Base-by-base conservation (phyloP, 805 yeast species). In the Scheffersomyces spartinae region DNA sequence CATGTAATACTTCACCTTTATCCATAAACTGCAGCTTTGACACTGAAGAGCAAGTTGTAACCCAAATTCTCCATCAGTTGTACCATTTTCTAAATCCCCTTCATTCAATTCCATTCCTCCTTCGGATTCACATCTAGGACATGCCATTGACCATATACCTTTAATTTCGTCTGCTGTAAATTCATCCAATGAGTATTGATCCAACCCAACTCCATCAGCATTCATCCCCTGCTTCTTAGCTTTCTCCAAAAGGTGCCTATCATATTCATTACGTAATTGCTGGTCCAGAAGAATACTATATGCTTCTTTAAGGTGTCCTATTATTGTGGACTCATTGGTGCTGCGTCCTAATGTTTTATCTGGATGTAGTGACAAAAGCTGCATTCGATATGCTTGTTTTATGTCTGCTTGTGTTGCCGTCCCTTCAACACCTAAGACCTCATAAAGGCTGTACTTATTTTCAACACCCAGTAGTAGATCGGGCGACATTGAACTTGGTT, bases 1-100 rank as follows among this genome's bases (percentile, higher is more conserved):
- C 35, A 72, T 85, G 36, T 61, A 71, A 41, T 76, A 82, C 35
- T 61, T 64, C 2, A 88, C 85, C 26, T 72, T 71, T 14, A 88
- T 50, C 95, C 95, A 88, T 16, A 85, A 45, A 45, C 94, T 81
- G 47, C 97, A 88, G 17, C 80, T 74, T 8, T 55, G 45, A 45
- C 97, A 88, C 41, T 86, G 95, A 0, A 82, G 71, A 13, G 82
- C 61, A 2, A 86, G 64, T 34, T 77, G 79, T 35, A 60, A 76
- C 9, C 56, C 56, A 1, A 74, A 64, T 10, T 52, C 66, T 9
- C 71, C 74, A 18, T 61, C 52, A 2, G 45, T 36, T 0, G 67
- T 61, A 0, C 73, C 77, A 28, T 61, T 61, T 4, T 61, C 55
- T 28, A 88, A 56, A 28, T 78, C 80, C 1, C 50, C 42, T 34